These are phyloP conservation scores for Thelonectria blattea DNA, from an alignment of 2,329 filamentous ascomycete species.

Conservation along the genomic window DNA sequence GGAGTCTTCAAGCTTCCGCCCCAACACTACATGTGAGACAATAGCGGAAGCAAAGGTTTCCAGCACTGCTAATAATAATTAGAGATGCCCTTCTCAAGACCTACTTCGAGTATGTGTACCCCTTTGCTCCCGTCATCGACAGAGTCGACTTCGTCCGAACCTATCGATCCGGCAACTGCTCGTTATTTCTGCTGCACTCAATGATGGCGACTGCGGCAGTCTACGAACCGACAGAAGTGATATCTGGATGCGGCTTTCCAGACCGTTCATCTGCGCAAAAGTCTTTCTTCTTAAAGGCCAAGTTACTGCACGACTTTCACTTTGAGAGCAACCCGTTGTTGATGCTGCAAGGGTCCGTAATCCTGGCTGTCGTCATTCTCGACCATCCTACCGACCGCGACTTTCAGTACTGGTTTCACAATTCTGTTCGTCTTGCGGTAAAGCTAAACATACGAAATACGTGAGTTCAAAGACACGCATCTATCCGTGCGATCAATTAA, in stretches of 20 bases:
- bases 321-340: slow-evolving; percentile 9
- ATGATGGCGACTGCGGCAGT: slow-evolving; percentile 4
- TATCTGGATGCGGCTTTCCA: slow-evolving; percentile 21
- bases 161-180: slow-evolving; percentile 18
- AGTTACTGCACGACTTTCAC: slow-evolving; percentile 28
- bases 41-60: not conserved
- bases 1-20: slow-evolving; percentile 27
- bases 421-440: slow-evolving; percentile 18
- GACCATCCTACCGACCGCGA: slow-evolving; percentile 25
- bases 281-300: slow-evolving; percentile 27
- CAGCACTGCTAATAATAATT: not conserved
- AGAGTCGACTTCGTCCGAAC: slow-evolving; percentile 16
- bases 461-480: too few species aligned
- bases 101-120: slow-evolving; percentile 25
- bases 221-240: slow-evolving; percentile 9
- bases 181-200: slow-evolving; percentile 20
- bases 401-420: slow-evolving; percentile 31
- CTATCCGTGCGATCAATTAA: not conserved
- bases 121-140: slow-evolving; percentile 20
- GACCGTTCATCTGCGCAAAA: slow-evolving; percentile 18
- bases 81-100: slow-evolving; percentile 22
- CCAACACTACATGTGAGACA: slow-evolving; percentile 7
- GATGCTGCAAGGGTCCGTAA: slow-evolving; percentile 25
- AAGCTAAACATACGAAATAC: slow-evolving; percentile 16
- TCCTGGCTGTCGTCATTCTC: slow-evolving; percentile 16